These are phyloP conservation scores for Cryptococcus maquisensis DNA, from an alignment of 1,284 basidiomycete genomes.

Conservation along the genomic window DNA sequence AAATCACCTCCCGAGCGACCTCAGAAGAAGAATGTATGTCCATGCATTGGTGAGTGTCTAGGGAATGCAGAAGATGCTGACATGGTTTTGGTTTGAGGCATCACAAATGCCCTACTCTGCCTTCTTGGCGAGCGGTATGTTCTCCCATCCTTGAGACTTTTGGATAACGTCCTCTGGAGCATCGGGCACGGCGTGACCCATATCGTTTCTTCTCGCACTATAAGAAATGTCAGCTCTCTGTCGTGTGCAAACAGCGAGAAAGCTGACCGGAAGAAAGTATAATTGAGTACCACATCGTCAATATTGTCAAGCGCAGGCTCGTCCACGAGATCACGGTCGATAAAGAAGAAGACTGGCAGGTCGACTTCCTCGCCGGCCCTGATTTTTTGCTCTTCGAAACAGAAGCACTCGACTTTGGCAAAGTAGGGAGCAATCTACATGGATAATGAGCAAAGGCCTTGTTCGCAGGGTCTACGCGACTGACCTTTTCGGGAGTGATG, in stretches of 20 bases:
- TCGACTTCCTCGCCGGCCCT: conserved; percentile 96
- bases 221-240: not conserved
- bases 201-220: conserved; percentile 72
- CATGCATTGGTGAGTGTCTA: not conserved
- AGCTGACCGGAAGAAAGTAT: conserved; percentile 90
- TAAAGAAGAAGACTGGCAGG: conserved; percentile 97
- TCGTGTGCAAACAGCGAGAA: not conserved
- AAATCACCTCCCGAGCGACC: not conserved
- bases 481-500: conserved; percentile 56
- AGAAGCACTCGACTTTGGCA: conserved; percentile 99
- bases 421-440: conserved; percentile 92
- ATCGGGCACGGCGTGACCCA: conserved; percentile 79
- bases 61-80: not conserved
- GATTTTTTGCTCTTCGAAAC: conserved; percentile 97
- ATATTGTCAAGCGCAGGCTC: conserved; percentile 82
- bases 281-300: conserved; percentile 87
- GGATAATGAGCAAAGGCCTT: not conserved
- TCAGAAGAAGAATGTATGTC: not conserved
- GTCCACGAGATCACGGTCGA: conserved; percentile 92
- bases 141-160: conserved; percentile 63
- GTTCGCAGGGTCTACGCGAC: conserved; percentile 1
- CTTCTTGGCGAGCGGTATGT: conserved; percentile 36
- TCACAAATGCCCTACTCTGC: conserved; percentile 1
- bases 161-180: conserved; percentile 72
- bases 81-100: not conserved